Conservation (phyloP, 1,139 yeast species). For the Meyerozyma athensensis region DNA sequence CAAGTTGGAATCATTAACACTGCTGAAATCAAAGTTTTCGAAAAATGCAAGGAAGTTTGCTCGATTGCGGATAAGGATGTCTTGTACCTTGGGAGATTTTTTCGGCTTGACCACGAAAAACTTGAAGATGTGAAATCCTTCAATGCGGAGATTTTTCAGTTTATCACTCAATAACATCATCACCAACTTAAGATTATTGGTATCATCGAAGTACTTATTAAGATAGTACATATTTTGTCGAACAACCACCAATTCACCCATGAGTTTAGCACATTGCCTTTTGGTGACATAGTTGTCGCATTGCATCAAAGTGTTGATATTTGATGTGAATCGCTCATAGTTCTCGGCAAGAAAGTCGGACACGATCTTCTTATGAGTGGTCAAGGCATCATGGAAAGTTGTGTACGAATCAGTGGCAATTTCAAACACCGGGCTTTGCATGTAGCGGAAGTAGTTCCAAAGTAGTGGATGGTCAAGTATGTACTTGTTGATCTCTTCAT, state of each 20-base stretch:
- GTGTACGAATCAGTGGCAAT: slow-evolving; percentile 87
- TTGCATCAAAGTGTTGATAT: slow-evolving; percentile 65
- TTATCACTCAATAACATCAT: slow-evolving; percentile 86
- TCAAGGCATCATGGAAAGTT: slow-evolving; percentile 65
- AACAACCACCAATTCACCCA: slow-evolving; percentile 71
- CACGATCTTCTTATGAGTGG: slow-evolving; percentile 63
- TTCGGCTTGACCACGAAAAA: slow-evolving; percentile 93
- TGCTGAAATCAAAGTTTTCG: slow-evolving; percentile 58
- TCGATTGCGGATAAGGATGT: slow-evolving; percentile 78
- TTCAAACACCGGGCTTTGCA: slow-evolving; percentile 75
- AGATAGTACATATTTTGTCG: slow-evolving; percentile 70
- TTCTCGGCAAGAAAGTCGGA: slow-evolving; percentile 62
- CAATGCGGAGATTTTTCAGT: slow-evolving; percentile 82
- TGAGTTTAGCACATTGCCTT: slow-evolving; percentile 79
- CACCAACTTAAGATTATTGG: slow-evolving; percentile 75
- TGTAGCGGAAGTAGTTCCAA: slow-evolving; percentile 83
- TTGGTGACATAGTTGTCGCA: slow-evolving; percentile 86
- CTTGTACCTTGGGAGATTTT: slow-evolving; percentile 73
- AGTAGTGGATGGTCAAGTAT: slow-evolving; percentile 52
- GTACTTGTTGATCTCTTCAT: slow-evolving; percentile 62
- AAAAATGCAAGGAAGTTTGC: slow-evolving; percentile 70
- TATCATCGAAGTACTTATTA: slow-evolving; percentile 72
- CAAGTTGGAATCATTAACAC: slow-evolving; percentile 62
- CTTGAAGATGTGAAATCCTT: slow-evolving; percentile 90
- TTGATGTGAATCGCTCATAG: slow-evolving; percentile 50